Conservation (phyloP, 352 stramenopile genomes). For the Globisporangium iwayamae region DNA sequence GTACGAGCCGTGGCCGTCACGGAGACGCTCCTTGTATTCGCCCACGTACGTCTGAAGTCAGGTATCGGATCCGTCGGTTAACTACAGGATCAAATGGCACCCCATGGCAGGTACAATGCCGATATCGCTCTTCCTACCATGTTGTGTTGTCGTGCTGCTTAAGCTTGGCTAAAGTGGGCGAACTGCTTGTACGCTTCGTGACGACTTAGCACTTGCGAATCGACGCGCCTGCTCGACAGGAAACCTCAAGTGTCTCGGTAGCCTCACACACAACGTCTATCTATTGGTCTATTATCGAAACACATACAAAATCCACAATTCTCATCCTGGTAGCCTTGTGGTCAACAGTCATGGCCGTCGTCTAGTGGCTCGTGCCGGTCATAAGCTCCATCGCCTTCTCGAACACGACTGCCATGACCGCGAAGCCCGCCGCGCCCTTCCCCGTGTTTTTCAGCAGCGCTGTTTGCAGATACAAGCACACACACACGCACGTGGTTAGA, state of each 20-base stretch:
- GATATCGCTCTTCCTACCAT: too few relatives aligned
- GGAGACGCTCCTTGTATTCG: constrained; percentile 34
- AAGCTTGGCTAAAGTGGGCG: not conserved
- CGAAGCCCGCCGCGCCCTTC: constrained; percentile 78
- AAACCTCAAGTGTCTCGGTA: not conserved
- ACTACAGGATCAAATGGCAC: not conserved
- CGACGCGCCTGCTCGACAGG: not conserved
- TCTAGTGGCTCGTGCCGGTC: constrained; percentile 25
- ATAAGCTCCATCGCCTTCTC: constrained; percentile 79
- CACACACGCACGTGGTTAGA: not conserved
- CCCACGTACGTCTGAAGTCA: constrained; percentile 33
- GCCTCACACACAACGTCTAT: not conserved
- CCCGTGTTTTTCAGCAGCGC: constrained; percentile 64
- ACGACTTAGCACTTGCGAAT: not conserved
- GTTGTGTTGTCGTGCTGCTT: not conserved
- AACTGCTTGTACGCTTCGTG: not conserved
- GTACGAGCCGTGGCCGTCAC: constrained; percentile 44
- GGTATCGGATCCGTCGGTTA: too few relatives aligned
- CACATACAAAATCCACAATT: not conserved
- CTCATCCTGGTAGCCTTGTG: not conserved
- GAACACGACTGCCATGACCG: constrained; percentile 82
- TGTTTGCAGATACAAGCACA: constrained; percentile 17
- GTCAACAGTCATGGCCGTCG: too few relatives aligned
- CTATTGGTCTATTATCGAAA: not conserved
- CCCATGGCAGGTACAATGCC: too few relatives aligned